Evolutionary conservation across 495 filamentous ascomycete species (phyloP), one percentile per base, ranked within the genome.

Genomic region (Xylaria cubensis): DNA sequence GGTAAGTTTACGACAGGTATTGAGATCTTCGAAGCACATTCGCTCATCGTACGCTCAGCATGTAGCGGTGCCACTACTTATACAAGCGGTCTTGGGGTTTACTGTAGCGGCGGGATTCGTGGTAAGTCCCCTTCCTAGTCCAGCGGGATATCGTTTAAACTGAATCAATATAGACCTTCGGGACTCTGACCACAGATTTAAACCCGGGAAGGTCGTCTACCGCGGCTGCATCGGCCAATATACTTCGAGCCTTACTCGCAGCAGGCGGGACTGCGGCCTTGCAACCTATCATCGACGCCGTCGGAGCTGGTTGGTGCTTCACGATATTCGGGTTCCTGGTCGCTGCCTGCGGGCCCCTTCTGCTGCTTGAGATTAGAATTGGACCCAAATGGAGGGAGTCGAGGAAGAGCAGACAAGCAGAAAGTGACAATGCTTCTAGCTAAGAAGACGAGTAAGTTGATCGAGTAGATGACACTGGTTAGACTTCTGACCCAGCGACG

Each of bases 251-350:
- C 36, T 59, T 53, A 0, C 48, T 77, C 26, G 53, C 71, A 24
- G 75, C 75, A 26, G 62, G 29, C 19, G 70, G 50, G 15, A 53
- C 67, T 2, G 74, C 74, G n/a, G 74, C 64, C 15, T 48, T 76
- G 34, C 70, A 76, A 56, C 75, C 70, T 9, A 69, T 76, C n/a
- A 50, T 76, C 32, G 64, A 67, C 34, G n/a, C 58, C 10, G 53
- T 74, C 29, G 74, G 75, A 32, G 26, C 64, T 55, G 66, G 75
- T 41, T 71, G 68, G 56, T 58, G 46, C 32, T 76, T 76, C 59
- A 77, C 73, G 26, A 63, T 71, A 15, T 53, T 76, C 26, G 72
- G 67, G n/a, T 26, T 71, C 44, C 21, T 75, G 1, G 39, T 32
- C 58, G 71, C 50, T 15, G 5, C n/a, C 17, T 55, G 58, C 34